A percentile compares a stretch with the other conserved stretches of the same genome.
These are phyloP conservation scores for Plantago elongata DNA, from an alignment of 257 asterid species.

Conservation along the genomic window DNA sequence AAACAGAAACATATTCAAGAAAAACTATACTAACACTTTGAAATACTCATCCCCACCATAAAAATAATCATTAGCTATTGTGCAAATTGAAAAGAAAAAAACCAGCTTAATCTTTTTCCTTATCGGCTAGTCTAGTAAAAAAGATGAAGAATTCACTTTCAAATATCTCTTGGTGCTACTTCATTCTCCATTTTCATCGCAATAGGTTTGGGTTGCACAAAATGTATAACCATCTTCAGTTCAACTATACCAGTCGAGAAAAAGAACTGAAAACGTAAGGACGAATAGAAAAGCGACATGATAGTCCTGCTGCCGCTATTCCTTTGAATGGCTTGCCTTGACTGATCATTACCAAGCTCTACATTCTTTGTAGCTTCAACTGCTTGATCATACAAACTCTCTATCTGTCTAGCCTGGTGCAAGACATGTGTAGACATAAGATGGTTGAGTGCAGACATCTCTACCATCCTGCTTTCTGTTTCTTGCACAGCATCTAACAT, in stretches of 20 bases:
- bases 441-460: slow-evolving; percentile 89
- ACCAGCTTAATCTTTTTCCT: no score
- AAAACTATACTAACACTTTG: no score
- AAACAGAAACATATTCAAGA: no score
- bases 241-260: slow-evolving; percentile 86
- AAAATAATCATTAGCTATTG: no score
- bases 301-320: slow-evolving; percentile 92
- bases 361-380: slow-evolving; percentile 86
- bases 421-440: slow-evolving; percentile 94
- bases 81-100: no score
- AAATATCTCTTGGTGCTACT: slow-evolving; percentile 23
- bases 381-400: slow-evolving; percentile 80
- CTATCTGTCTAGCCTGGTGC: slow-evolving; percentile 93
- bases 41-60: no score
- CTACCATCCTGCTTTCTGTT: slow-evolving; percentile 92
- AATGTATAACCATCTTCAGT: slow-evolving; percentile 13
- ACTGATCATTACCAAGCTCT: slow-evolving; percentile 85
- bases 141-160: background rate
- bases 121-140: no score
- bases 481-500: slow-evolving; percentile 85
- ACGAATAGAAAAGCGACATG: slow-evolving; percentile 71
- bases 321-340: slow-evolving; percentile 73
- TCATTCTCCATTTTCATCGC: no score
- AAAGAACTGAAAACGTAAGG: slow-evolving; percentile 72
- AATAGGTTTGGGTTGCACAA: background rate